phyloP scores from a whole-genome alignment of 1,139 yeast genomes.

The Debaryomyces coudertii region DNA sequence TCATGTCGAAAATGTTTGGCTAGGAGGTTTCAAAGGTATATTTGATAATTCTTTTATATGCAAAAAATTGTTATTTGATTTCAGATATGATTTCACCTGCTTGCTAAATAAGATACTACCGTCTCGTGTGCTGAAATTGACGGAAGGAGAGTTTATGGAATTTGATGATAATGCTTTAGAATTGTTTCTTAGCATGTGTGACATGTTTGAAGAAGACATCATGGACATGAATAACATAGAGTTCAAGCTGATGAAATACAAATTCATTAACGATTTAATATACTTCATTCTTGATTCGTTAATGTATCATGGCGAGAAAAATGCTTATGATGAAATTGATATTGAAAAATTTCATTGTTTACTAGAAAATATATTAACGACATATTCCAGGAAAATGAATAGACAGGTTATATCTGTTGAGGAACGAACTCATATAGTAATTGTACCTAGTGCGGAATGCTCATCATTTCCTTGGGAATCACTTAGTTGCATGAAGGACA shows the following conservation, averaged over 20 bases:
- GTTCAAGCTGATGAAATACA: neutral
- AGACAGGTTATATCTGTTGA: neutral
- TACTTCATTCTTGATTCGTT: slow-evolving; percentile 63
- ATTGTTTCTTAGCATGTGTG: slow-evolving; percentile 51
- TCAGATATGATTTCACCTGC: slow-evolving; percentile 36
- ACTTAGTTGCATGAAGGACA: slow-evolving; percentile 52
- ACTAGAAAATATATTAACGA: slow-evolving; percentile 37
- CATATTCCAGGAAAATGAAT: slow-evolving; percentile 26
- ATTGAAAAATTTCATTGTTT: slow-evolving; percentile 50
- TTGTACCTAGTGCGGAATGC: slow-evolving; percentile 69
- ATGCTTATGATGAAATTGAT: slow-evolving; percentile 67
- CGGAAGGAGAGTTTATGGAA: slow-evolving; percentile 25
- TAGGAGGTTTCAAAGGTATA: slow-evolving; percentile 78
- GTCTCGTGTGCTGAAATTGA: slow-evolving; percentile 29
- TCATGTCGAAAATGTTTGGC: slow-evolving; percentile 67
- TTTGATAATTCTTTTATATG: slow-evolving; percentile 35
- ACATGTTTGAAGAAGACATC: slow-evolving; percentile 15
- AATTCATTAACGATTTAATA: slow-evolving; percentile 58
- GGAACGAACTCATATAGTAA: slow-evolving; percentile 56
- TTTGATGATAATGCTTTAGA: slow-evolving; percentile 55
- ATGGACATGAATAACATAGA: neutral
- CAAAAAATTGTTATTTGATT: slow-evolving; percentile 31
- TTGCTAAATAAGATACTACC: slow-evolving; percentile 39
- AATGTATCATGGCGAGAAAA: slow-evolving; percentile 63
- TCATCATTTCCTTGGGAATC: slow-evolving; percentile 89